Base-by-base conservation (phyloP, 306 rosid genomes). In the Ormosia semicastrata region DNA sequence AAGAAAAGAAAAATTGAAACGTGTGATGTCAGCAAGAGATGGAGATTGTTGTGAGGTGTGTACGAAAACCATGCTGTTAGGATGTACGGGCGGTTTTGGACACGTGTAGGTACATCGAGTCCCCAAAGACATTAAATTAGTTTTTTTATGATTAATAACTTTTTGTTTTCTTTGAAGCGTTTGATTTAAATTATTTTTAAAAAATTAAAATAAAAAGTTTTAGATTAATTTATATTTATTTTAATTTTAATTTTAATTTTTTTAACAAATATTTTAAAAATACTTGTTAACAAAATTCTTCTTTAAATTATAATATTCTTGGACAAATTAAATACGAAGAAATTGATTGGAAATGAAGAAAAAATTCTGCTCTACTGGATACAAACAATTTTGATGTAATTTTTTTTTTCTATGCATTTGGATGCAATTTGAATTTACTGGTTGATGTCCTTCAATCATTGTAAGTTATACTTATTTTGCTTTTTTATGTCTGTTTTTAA, bases 21-120 rank as follows among this genome's bases (percentile, higher is more conserved):
- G 46, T 29, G 14, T 66, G 80, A 65, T 33, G 75, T 52, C 47
- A 39, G 59, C 9, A 1, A 50, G 36, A n/a, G 60, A 49, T n/a
- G 36, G 73, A 54, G 76, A 64, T 52, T 7, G 58, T 41, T 43
- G 14, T 44, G 62, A 32, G 65, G 73, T 71, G 83, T 2, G 43
- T 53, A 11, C 71, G 65, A 57, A 68, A 49, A 62, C 82, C 53
- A 52, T 11, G 84, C 49, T 9, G 29, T 77, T 60, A 69, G 47
- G 71, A 58, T 24, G 43, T 5, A 82, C 32, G 67, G 10, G 8
- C 43, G 34, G 47, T 8, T 73, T 18, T 39, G 64, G 34, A 52
- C 64, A 71, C 49, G 47, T 64, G 47, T 36, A 36, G 4, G 70
- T 13, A 57, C 3, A 24, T 8, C 2, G 17, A 57, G 17, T 8